Evolutionary conservation across 805 yeast species (phyloP).

Genomic region (Allodekkera sacchari): DNA sequence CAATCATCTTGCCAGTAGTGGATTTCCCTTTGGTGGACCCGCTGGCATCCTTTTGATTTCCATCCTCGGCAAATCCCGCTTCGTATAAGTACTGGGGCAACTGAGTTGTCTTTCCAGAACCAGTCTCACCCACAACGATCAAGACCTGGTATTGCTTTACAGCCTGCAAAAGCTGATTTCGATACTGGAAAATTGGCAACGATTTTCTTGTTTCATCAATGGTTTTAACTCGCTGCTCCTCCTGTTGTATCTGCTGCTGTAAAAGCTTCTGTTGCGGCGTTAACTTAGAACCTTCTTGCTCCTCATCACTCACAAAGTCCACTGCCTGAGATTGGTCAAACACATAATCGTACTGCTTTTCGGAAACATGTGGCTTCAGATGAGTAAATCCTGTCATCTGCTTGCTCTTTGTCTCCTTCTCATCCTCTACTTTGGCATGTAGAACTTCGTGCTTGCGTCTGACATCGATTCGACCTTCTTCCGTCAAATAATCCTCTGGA

Average conservation of each 20-base stretch:
- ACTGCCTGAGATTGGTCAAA: constrained; percentile 60
- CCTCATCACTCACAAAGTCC: constrained; percentile 32
- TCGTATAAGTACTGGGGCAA: constrained; percentile 81
- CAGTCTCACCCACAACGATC: constrained; percentile 92
- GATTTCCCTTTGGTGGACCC: too few relatives aligned
- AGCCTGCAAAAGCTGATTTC: constrained; percentile 52
- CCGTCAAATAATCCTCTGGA: constrained; percentile 51
- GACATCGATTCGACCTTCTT: constrained; percentile 43
- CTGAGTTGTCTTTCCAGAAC: constrained; percentile 94
- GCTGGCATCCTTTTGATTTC: constrained; percentile 35
- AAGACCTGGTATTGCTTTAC: constrained; percentile 60
- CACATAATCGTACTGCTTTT: constrained; percentile 59
- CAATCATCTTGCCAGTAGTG: too few relatives aligned
- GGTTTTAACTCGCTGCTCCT: constrained; percentile 26
- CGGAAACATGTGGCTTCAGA: constrained; percentile 19
- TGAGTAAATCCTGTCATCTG: constrained; percentile 31
- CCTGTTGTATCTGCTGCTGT: constrained; percentile 26
- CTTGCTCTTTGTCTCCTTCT: constrained; percentile 42
- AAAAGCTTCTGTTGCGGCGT: constrained; percentile 23
- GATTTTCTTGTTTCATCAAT: constrained; percentile 51
- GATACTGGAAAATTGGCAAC: constrained; percentile 65
- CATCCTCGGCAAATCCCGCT: constrained; percentile 60
- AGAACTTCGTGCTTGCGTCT: constrained; percentile 47
- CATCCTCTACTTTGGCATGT: constrained; percentile 24
- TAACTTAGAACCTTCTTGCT: constrained; percentile 14